A percentile compares a stretch with the other conserved stretches of the same genome.
Conservation (phyloP, 1,284 basidiomycete species). For the Cryptococcus sp. region DNA sequence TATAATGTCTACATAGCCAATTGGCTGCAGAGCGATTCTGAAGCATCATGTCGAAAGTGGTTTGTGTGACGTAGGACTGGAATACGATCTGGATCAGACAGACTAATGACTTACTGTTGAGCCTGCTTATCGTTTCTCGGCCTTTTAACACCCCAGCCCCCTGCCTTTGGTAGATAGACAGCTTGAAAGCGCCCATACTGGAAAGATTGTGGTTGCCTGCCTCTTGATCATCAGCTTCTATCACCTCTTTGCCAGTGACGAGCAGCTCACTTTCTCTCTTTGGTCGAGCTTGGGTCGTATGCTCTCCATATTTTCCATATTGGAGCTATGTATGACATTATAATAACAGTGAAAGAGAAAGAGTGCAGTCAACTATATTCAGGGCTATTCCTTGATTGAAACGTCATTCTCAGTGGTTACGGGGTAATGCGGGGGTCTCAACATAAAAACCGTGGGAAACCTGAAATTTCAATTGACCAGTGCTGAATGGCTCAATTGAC, state of each 20-base stretch:
- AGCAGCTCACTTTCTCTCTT: neutral
- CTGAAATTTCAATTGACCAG: neutral
- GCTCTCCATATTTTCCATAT: slow-evolving; percentile 7
- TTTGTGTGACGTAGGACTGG: neutral
- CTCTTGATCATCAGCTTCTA: slow-evolving; percentile 1
- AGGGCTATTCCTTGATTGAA: neutral
- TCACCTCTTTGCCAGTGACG: neutral
- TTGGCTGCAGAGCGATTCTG: slow-evolving; percentile 26
- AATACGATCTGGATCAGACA: neutral
- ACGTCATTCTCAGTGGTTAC: neutral
- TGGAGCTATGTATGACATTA: slow-evolving; percentile 1
- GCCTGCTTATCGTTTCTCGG: slow-evolving; percentile 42
- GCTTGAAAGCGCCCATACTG: slow-evolving; percentile 45
- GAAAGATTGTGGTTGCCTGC: slow-evolving; percentile 11
- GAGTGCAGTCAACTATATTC: neutral
- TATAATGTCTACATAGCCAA: slow-evolving; percentile 10
- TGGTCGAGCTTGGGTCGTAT: slow-evolving; percentile 6
- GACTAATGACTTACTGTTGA: slow-evolving; percentile 34
- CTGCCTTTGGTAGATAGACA: slow-evolving; percentile 25
- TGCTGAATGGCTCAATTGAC: neutral
- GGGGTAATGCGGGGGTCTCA: neutral
- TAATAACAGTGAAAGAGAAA: neutral
- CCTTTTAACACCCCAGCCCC: slow-evolving; percentile 24
- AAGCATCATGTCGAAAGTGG: slow-evolving; percentile 23
- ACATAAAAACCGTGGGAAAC: neutral